These are phyloP conservation scores for Apiotrichum mycotoxinovorans DNA, from an alignment of 1,284 basidiomycete species.

Conservation along the genomic window DNA sequence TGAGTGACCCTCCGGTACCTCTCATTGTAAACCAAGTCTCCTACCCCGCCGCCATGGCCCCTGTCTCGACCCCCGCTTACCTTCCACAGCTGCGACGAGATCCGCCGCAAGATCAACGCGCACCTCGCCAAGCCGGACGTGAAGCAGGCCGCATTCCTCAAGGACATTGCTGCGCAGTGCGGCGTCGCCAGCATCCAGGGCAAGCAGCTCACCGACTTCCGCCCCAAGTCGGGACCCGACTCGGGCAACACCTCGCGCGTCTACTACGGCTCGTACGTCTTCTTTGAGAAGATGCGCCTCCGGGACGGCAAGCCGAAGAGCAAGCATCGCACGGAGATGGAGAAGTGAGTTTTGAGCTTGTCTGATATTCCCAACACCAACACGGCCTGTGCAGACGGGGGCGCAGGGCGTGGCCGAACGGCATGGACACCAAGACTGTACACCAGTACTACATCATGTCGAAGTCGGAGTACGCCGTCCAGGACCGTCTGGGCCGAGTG, in stretches of 20 bases:
- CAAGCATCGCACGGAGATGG: conserved; percentile 4
- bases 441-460: too few species aligned
- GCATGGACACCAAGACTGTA: neutral
- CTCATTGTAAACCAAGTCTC: too few species aligned
- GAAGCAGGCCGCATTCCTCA: conserved; percentile 5
- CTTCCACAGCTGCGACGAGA: conserved; percentile 2
- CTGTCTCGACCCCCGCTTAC: too few species aligned
- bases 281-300: conserved; percentile 9
- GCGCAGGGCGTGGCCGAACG: neutral
- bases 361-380: too few species aligned
- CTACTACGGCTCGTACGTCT: conserved; percentile 9
- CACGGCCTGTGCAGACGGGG: too few species aligned
- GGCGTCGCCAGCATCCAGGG: conserved; percentile 11
- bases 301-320: conserved; percentile 3
- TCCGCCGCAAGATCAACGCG: conserved; percentile 5
- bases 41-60: too few species aligned
- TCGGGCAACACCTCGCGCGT: conserved; percentile 9
- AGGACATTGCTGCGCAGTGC: conserved; percentile 12
- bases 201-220: conserved; percentile 13
- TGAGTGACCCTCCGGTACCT: neutral
- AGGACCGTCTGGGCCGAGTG: too few species aligned
- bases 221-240: neutral
- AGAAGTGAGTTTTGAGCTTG: too few species aligned
- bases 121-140: conserved; percentile 2
- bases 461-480: too few species aligned